A percentile compares a stretch with the other conserved stretches of the same genome.
These are phyloP conservation scores for Lactuca sativa DNA, from an alignment of 129 eudicot genomes.

Conservation along the genomic window DNA sequence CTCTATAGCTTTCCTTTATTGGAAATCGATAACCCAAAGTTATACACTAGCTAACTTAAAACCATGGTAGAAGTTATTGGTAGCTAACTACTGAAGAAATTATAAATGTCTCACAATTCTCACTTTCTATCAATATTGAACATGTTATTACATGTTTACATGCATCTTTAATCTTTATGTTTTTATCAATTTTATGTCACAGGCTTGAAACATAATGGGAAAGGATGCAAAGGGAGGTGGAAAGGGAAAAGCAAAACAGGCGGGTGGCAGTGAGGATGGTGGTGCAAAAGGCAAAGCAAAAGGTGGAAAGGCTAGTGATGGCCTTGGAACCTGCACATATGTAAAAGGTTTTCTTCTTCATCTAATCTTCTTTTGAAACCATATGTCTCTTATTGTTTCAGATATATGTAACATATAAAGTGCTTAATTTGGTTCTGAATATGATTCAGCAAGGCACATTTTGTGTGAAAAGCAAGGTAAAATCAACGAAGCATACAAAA, in stretches of 20 bases:
- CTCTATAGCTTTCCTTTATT: no score
- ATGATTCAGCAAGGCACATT: conserved; percentile 81
- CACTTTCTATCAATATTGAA: no score
- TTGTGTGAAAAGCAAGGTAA: conserved; percentile 99
- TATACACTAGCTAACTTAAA: no score
- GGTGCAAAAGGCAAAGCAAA: conserved; percentile 90
- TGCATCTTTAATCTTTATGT: neutral
- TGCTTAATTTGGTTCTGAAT: conserved; percentile 1
- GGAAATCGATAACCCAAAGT: no score
- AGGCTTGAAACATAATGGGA: conserved; percentile 61
- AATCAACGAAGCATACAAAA: conserved; percentile 96
- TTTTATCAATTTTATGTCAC: neutral
- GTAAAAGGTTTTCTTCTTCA: conserved; percentile 71
- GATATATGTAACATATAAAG: neutral
- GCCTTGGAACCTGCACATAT: conserved; percentile 95
- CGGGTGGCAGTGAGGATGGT: conserved; percentile 78
- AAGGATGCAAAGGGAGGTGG: conserved; percentile 80
- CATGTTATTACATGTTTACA: neutral
- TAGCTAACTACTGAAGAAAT: no score
- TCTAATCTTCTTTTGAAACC: neutral
- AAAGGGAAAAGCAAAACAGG: conserved; percentile 90
- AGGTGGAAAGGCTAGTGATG: conserved; percentile 79
- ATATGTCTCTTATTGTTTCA: neutral
- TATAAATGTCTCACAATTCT: no score
- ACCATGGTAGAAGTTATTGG: no score